These are phyloP conservation scores for Polyplosphaeria fusca DNA, from an alignment of 495 filamentous ascomycete species.

Conservation along the genomic window DNA sequence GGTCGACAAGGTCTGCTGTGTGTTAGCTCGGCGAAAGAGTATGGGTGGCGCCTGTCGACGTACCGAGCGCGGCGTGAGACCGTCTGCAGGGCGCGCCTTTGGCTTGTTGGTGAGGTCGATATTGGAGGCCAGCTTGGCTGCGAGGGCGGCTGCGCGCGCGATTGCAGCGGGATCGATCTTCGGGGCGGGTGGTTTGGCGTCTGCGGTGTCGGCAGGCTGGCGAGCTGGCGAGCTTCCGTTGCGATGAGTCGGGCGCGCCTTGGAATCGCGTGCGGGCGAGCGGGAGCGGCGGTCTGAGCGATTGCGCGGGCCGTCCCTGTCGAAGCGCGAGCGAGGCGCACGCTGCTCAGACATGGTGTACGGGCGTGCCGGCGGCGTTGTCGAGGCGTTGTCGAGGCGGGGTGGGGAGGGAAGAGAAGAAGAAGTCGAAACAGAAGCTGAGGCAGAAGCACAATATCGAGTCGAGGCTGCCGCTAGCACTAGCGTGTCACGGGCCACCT, in stretches of 20 bases:
- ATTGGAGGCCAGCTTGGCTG: conserved; percentile 53
- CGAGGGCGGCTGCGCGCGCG: conserved; percentile 86
- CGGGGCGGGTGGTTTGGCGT: neutral
- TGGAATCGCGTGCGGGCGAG: conserved; percentile 64
- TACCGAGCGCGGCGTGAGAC: conserved; percentile 77
- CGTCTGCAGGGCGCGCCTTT: conserved; percentile 81
- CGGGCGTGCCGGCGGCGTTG: too few species aligned
- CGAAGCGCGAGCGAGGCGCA: conserved; percentile 88
- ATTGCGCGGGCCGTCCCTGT: conserved; percentile 74
- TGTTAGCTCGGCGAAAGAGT: conserved; percentile 34
- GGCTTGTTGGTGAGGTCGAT: neutral
- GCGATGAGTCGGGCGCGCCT: conserved; percentile 49
- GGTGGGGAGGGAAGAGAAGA: too few species aligned
- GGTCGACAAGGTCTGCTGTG: conserved; percentile 42
- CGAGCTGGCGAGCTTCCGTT: conserved; percentile 75
- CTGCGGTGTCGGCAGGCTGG: conserved; percentile 51
- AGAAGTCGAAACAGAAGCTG: too few species aligned
- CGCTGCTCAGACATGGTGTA: conserved; percentile 72
- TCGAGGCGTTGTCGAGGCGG: too few species aligned
- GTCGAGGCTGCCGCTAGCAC: too few species aligned
- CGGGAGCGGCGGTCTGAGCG: conserved; percentile 84
- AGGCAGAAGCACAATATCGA: too few species aligned
- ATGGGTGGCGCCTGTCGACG: conserved; percentile 28
- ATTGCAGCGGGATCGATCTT: conserved; percentile 59
- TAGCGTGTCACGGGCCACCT: too few species aligned